Evolutionary conservation across 371 early-diverging fungal genomes (phyloP).

Genomic region (Dinochytrium kinnereticum): DNA sequence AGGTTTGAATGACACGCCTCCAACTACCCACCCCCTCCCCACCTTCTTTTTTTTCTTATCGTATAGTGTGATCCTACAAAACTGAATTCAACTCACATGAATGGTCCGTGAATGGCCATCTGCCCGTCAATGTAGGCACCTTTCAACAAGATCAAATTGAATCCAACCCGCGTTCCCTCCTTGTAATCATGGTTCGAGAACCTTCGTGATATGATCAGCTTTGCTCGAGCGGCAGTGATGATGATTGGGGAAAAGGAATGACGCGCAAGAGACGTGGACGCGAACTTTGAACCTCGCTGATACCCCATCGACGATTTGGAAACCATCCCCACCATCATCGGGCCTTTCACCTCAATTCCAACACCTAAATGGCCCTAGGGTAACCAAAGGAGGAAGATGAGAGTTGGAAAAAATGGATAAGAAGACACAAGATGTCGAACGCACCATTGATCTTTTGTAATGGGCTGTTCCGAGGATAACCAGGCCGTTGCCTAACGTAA

Average conservation of each 20-base stretch:
- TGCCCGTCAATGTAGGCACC: background rate
- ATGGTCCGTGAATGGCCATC: background rate
- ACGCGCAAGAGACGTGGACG: background rate
- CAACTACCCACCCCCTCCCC: too few species aligned
- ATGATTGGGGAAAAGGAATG: background rate
- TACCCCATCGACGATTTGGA: background rate
- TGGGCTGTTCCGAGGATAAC: background rate
- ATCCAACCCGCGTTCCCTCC: background rate
- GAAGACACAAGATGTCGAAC: background rate
- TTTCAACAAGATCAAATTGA: background rate
- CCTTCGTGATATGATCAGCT: background rate
- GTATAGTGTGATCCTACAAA: background rate
- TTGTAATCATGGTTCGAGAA: background rate
- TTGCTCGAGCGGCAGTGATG: too few species aligned
- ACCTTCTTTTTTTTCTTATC: too few species aligned
- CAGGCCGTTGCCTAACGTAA: background rate
- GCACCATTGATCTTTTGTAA: background rate
- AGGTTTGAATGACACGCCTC: background rate
- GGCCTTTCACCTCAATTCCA: background rate
- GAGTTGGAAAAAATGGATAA: background rate
- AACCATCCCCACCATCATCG: background rate
- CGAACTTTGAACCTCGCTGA: background rate
- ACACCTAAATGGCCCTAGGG: background rate
- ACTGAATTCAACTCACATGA: background rate
- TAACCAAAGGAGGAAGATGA: background rate